Evolutionary conservation across 1,284 basidiomycete species (phyloP), one percentile per base, ranked within the genome.

Genomic region (Rhodofomes roseus): DNA sequence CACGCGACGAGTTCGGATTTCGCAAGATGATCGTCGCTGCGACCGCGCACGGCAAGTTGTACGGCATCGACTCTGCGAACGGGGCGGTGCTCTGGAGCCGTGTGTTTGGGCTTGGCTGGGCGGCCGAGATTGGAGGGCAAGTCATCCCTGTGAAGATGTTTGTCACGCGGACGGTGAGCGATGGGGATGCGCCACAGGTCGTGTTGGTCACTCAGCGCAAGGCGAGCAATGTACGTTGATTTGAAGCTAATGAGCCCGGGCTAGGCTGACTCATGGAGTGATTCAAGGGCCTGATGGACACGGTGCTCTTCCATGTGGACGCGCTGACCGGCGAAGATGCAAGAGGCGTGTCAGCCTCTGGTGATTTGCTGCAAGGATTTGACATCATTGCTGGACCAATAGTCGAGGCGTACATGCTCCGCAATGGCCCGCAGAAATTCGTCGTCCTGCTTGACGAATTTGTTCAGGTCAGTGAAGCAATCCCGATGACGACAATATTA

Each of bases 1-100:
- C 79, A 54, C 84, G 91, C 2, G 93, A 97, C 69, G 76, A 87
- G 1, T 97, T 96, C 70, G 95, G 94, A 0, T 93, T 97, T 73
- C 82, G 90, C 52, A 93, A 97, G 72, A 73, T 98, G 41, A 81
- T 96, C 54, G 82, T 97, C 2, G 81, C 81, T 2, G 90, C 87
- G 0, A 93, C 92, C 1, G 66, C 76, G 1, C 78, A 82, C 36
- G 93, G 94, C 20, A 94, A 93, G 70, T 67, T 96, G 0, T 94
- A 89, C 68, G 95, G 88, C 0, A 74, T 97, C 54, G 93, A 97
- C 69, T 90, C 89, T 4, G 83, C 84, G 22, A 90, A 81, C 55
- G 93, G 95, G 1, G 77, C 81, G 2, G 80, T 92, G 27, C 69
- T 95, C 1, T 96, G 94, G 94, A 87, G 81, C 62, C 80, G 84